Percentiles rank a stretch among this genome's conserved stretches.
phyloP scores from a whole-genome alignment of 2,329 filamentous ascomycete species.

The Cladosporium phlei region DNA sequence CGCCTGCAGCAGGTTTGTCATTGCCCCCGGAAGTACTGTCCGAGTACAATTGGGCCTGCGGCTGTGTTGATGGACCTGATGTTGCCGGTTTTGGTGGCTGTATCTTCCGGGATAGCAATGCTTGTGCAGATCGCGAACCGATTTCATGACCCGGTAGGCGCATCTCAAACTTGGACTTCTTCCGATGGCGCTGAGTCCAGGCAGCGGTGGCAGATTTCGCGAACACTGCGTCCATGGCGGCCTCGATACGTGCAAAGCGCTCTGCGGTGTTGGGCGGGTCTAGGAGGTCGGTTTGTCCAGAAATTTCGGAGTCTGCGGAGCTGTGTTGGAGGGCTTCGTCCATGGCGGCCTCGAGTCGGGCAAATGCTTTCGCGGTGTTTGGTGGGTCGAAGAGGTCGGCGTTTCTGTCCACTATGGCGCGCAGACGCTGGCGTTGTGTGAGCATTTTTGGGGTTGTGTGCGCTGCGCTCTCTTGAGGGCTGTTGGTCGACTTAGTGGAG shows the following conservation, averaged over 20 bases:
- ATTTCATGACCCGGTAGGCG: no score
- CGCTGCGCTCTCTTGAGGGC: no score
- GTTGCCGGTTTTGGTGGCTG: no score
- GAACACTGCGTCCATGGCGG: slow-evolving; percentile 2
- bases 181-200: no score
- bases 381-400: slow-evolving; percentile 2
- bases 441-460: background rate
- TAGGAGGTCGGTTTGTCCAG: background rate
- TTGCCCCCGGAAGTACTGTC: no score
- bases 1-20: no score
- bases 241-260: slow-evolving; percentile 3
- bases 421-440: background rate
- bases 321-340: background rate
- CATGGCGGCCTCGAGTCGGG: background rate
- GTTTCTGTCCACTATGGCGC: background rate
- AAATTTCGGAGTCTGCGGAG: background rate
- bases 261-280: background rate
- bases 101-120: no score
- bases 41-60: no score
- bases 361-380: background rate
- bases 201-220: background rate
- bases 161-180: no score
- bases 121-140: no score
- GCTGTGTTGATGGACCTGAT: no score
- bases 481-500: no score